phyloP scores from a whole-genome alignment of 2,329 filamentous ascomycete genomes.

The Pseudogymnoascus sp. region DNA sequence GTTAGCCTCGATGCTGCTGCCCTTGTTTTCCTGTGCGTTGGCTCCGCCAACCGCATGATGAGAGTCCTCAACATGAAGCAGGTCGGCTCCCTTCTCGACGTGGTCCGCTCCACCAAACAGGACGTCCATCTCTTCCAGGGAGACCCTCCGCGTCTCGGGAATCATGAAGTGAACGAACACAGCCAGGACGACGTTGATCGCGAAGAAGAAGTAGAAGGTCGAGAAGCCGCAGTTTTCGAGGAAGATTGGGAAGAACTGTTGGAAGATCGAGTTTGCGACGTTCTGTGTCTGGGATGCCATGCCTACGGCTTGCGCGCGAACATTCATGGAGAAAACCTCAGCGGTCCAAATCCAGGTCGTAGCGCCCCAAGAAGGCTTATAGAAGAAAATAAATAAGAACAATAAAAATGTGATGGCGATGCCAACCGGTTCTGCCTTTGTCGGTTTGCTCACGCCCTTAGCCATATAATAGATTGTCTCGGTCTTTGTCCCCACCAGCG shows the following conservation, averaged over 20 bases:
- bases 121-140: slow-evolving; percentile 48
- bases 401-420: slow-evolving; percentile 63
- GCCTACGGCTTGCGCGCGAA: slow-evolving; percentile 63
- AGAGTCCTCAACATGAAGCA: slow-evolving; percentile 22
- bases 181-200: slow-evolving; percentile 39
- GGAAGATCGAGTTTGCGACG: slow-evolving; percentile 59
- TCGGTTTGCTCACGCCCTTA: slow-evolving; percentile 30
- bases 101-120: slow-evolving; percentile 39
- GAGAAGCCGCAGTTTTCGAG: slow-evolving; percentile 45
- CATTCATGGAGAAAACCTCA: slow-evolving; percentile 64
- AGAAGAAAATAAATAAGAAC: slow-evolving; percentile 59
- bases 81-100: slow-evolving; percentile 26
- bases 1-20: background rate
- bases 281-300: slow-evolving; percentile 55
- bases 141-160: slow-evolving; percentile 48
- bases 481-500: slow-evolving; percentile 50
- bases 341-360: slow-evolving; percentile 67
- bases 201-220: slow-evolving; percentile 45
- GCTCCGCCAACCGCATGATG: slow-evolving; percentile 18
- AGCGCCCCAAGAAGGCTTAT: slow-evolving; percentile 64
- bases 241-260: slow-evolving; percentile 65
- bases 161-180: slow-evolving; percentile 45
- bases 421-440: slow-evolving; percentile 54
- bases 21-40: background rate
- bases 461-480: background rate